A percentile compares a stretch with the other conserved stretches of the same genome.
Conservation (phyloP, 805 yeast species). For the Candida sithepensis region DNA sequence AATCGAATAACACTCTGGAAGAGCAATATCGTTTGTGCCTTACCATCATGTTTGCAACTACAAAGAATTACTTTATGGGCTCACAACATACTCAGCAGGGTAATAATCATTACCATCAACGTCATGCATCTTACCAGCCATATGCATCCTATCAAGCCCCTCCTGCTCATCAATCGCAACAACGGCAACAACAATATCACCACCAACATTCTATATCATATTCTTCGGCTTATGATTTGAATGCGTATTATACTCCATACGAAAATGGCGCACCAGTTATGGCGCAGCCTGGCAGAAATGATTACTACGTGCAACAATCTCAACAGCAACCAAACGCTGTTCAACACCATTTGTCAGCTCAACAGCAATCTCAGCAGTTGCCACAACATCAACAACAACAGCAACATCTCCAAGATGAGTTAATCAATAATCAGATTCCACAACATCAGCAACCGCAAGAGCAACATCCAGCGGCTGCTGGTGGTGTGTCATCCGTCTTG, state of each 20-base stretch:
- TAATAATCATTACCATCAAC: conserved; percentile 18
- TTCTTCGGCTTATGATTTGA: conserved; percentile 16
- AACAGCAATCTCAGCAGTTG: conserved; percentile 3
- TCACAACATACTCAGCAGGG: conserved; percentile 2
- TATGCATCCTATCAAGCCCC: conserved; percentile 3
- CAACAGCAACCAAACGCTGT: conserved; percentile 8
- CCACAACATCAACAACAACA: conserved; percentile 10
- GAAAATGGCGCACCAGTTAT: neutral
- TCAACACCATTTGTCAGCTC: conserved; percentile 2
- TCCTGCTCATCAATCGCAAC: too few species aligned
- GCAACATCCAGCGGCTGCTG: conserved; percentile 27
- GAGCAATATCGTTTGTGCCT: too few species aligned
- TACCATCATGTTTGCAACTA: conserved; percentile 2
- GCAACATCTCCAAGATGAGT: conserved; percentile 5
- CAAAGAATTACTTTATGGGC: conserved; percentile 1
- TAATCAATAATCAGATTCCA: conserved; percentile 5
- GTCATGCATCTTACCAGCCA: conserved; percentile 19
- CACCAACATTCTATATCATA: conserved; percentile 22
- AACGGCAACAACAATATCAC: conserved; percentile 8
- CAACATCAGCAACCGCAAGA: conserved; percentile 7
- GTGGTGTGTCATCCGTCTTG: conserved; percentile 74
- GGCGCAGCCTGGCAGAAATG: conserved; percentile 4
- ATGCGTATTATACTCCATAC: conserved; percentile 8
- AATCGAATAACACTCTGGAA: neutral
- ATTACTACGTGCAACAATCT: conserved; percentile 9